These are phyloP conservation scores for Alternaria solani DNA, from an alignment of 2,329 filamentous ascomycete species.

Conservation along the genomic window DNA sequence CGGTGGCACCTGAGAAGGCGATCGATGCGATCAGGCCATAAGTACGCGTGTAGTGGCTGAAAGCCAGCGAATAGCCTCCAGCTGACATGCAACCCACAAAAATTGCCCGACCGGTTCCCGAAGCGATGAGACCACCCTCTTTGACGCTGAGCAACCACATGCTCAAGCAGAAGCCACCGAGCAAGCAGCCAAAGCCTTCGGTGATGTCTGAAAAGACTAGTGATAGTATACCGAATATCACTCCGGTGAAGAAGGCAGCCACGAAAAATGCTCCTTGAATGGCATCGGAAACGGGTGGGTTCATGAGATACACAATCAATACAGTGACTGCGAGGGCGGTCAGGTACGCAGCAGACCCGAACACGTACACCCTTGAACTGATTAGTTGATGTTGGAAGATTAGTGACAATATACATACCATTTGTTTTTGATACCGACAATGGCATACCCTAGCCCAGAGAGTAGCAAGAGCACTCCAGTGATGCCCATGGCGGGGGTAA, in stretches of 20 bases:
- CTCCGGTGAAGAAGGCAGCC: constrained; percentile 75
- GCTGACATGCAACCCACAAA: constrained; percentile 79
- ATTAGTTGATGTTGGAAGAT: constrained; percentile 22
- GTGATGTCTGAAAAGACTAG: constrained; percentile 85
- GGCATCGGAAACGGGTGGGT: constrained; percentile 74
- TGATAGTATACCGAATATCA: constrained; percentile 75
- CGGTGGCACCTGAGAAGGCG: constrained; percentile 82
- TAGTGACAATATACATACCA: constrained; percentile 53
- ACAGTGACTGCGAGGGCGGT: constrained; percentile 77
- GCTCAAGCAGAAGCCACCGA: constrained; percentile 83
- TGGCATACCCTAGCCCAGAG: constrained; percentile 72
- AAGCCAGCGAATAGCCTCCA: constrained; percentile 73
- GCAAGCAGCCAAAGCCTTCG: constrained; percentile 82
- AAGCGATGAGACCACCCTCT: constrained; percentile 75
- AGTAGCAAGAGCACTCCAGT: constrained; percentile 78
- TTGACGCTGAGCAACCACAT: constrained; percentile 91
- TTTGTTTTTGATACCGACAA: constrained; percentile 84
- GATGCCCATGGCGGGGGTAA: constrained; percentile 84
- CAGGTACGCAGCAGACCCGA: constrained; percentile 79
- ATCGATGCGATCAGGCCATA: constrained; percentile 80
- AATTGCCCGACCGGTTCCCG: constrained; percentile 69
- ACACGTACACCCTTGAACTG: constrained; percentile 55
- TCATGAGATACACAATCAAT: constrained; percentile 89
- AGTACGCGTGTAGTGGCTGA: constrained; percentile 75
- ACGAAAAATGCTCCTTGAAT: constrained; percentile 89